phyloP scores from a whole-genome alignment of 2,329 filamentous ascomycete genomes.

The Apiospora aurea region DNA sequence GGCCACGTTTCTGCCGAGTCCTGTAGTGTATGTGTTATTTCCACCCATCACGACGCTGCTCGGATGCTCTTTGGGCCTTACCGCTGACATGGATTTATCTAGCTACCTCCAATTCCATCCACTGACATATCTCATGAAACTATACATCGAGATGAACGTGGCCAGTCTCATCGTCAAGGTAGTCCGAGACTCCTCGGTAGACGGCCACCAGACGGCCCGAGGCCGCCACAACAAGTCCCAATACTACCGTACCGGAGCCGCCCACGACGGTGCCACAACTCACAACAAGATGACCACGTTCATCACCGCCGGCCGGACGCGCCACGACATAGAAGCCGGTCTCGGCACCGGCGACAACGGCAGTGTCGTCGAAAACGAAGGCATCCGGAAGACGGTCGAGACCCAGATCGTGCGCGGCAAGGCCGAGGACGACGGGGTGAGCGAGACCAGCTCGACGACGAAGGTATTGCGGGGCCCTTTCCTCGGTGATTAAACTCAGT shows the following conservation, averaged over 20 bases:
- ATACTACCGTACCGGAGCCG: not conserved
- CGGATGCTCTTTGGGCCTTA: not conserved
- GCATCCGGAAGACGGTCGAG: not conserved
- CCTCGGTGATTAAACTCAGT: not conserved
- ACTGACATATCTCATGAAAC: slow-evolving; percentile 51
- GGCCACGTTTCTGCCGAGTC: slow-evolving; percentile 48
- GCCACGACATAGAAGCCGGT: not conserved
- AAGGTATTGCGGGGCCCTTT: not conserved
- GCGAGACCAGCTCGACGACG: not conserved
- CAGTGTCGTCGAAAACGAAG: not conserved
- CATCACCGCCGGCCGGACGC: not conserved
- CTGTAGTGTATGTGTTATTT: slow-evolving; percentile 33
- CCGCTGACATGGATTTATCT: not conserved
- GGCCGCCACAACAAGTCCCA: not conserved
- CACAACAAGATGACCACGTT: not conserved
- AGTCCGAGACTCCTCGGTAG: slow-evolving; percentile 26
- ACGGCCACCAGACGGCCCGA: not conserved
- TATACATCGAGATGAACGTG: slow-evolving; percentile 55
- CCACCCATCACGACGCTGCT: not conserved
- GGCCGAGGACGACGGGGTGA: not conserved
- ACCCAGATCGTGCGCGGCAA: not conserved
- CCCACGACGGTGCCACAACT: not conserved
- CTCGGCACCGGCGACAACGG: not conserved
- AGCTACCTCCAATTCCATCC: slow-evolving; percentile 54
- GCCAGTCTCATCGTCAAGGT: slow-evolving; percentile 49